Conservation (phyloP, 78 protist genomes). For the Diacronema lutheri region DNA sequence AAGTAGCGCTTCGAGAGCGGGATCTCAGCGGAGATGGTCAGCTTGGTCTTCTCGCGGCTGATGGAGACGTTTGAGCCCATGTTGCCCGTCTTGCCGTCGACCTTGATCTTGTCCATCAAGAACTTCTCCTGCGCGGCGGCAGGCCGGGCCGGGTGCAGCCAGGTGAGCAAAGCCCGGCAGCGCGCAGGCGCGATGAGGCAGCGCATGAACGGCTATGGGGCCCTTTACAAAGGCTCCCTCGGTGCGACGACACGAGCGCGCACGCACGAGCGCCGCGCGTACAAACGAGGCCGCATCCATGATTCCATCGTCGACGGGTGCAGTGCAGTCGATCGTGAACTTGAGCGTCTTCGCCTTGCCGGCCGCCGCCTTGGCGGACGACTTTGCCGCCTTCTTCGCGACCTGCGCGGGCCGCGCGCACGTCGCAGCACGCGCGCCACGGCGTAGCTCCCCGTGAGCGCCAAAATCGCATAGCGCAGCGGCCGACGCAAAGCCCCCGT, state of each 20-base stretch:
- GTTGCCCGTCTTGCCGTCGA: slow-evolving; percentile 73
- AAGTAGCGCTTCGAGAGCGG: slow-evolving; percentile 85
- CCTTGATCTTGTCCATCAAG: slow-evolving; percentile 42
- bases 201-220: too few relatives aligned
- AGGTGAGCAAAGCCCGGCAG: too few relatives aligned
- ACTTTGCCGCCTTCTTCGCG: neutral
- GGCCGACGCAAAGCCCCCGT: too few relatives aligned
- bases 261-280: neutral
- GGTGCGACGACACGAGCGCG: too few relatives aligned
- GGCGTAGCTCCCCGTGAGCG: too few relatives aligned
- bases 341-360: neutral
- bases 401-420: neutral
- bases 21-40: slow-evolving; percentile 50
- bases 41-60: slow-evolving; percentile 38
- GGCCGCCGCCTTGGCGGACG: too few relatives aligned
- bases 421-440: too few relatives aligned
- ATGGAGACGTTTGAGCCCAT: slow-evolving; percentile 71
- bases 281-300: slow-evolving; percentile 30
- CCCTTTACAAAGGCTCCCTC: too few relatives aligned
- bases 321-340: slow-evolving; percentile 6
- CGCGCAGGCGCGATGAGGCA: too few relatives aligned
- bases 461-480: too few relatives aligned
- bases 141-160: neutral
- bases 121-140: slow-evolving; percentile 33
- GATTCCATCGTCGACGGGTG: slow-evolving; percentile 33